Conservation (phyloP, 164 flowering plant species). For the Protea cynaroides region DNA sequence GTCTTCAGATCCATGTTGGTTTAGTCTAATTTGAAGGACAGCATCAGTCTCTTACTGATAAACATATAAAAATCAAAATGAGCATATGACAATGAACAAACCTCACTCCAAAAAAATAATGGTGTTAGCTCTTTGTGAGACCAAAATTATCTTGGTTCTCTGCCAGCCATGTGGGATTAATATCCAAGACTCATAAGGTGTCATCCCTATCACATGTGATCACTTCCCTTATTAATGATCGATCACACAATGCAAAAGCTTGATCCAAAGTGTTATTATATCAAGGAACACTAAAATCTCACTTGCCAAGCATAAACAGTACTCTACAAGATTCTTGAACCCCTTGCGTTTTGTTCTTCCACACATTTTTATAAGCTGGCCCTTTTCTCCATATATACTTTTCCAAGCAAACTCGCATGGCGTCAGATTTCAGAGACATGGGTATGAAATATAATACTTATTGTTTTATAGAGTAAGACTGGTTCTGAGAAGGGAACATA, state of each 20-base stretch:
- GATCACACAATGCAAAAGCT: not conserved
- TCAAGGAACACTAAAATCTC: not conserved
- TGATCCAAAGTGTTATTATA: not conserved
- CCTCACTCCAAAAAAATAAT: not conserved
- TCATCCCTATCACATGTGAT: not conserved
- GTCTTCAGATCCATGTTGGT: too few relatives aligned
- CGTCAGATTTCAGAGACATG: too few relatives aligned
- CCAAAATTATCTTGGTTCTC: not conserved
- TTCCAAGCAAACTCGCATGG: too few relatives aligned
- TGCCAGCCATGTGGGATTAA: not conserved
- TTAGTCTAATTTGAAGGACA: too few relatives aligned
- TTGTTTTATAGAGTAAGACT: not conserved
- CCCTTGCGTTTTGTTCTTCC: too few relatives aligned
- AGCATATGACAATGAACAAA: not conserved
- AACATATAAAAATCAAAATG: not conserved
- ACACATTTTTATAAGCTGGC: too few relatives aligned
- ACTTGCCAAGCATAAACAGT: not conserved
- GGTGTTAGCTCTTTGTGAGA: not conserved
- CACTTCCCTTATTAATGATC: not conserved
- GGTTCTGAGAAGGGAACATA: not conserved
- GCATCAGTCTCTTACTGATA: not conserved
- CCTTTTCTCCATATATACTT: too few relatives aligned
- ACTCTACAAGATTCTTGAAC: too few relatives aligned
- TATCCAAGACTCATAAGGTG: not conserved
- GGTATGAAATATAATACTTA: too few relatives aligned